phyloP scores from a whole-genome alignment of 2,329 filamentous ascomycete species.

The Calonectria leucothoes region DNA sequence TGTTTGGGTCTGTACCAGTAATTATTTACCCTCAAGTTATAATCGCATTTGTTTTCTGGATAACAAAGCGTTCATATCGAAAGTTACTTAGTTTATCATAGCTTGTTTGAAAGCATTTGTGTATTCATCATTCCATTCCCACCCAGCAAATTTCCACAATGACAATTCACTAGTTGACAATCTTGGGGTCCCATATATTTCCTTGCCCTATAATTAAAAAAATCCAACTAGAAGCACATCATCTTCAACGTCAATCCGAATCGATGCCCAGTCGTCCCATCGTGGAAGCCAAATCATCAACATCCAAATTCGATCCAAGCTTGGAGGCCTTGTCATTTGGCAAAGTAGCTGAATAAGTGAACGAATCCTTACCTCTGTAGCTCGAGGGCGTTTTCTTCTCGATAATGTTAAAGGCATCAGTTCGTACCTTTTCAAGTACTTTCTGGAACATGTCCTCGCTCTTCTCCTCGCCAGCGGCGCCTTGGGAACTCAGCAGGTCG shows the following conservation, averaged over 20 bases:
- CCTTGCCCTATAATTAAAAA: too few species aligned
- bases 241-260: not conserved
- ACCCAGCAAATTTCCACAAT: not conserved
- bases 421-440: conserved; percentile 18
- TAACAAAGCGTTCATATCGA: not conserved
- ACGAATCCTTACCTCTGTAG: conserved; percentile 23
- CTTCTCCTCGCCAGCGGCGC: not conserved
- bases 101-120: too few species aligned
- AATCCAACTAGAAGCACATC: not conserved
- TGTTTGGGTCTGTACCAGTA: not conserved
- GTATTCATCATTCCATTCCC: not conserved
- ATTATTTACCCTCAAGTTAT: not conserved
- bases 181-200: not conserved
- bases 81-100: too few species aligned
- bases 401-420: conserved; percentile 25
- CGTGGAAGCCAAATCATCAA: not conserved
- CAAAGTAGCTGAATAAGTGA: conserved; percentile 57
- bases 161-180: not conserved
- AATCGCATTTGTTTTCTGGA: not conserved
- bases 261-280: not conserved
- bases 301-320: not conserved
- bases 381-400: conserved; percentile 11
- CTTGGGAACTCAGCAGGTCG: conserved; percentile 34
- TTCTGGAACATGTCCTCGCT: conserved; percentile 16
- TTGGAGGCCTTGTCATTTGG: conserved; percentile 33